phyloP scores from a whole-genome alignment of 2,329 filamentous ascomycete genomes.

The Dothidotthia symphoricarpi region DNA sequence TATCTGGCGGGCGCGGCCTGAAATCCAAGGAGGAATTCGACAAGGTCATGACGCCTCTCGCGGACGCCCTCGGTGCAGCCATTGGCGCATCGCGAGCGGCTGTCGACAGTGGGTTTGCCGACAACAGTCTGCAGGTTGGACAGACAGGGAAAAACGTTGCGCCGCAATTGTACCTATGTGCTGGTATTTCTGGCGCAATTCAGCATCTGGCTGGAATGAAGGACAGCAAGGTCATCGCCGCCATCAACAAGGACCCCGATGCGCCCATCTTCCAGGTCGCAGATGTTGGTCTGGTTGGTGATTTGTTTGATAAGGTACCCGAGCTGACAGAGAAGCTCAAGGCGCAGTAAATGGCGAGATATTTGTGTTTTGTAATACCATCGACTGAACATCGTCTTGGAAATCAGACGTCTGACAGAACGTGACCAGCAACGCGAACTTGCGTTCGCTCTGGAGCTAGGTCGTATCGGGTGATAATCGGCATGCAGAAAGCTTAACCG shows the following conservation, averaged over 20 bases:
- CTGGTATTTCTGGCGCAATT: slow-evolving; percentile 94
- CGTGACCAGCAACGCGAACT: too few species aligned
- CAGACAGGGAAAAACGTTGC: slow-evolving; percentile 99
- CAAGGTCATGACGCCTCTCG: slow-evolving; percentile 83
- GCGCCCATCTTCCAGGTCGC: slow-evolving; percentile 98
- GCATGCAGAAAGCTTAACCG: too few species aligned
- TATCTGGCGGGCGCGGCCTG: slow-evolving; percentile 88
- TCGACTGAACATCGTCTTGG: too few species aligned
- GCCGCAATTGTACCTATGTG: slow-evolving; percentile 90
- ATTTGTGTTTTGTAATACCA: slow-evolving; percentile 11
- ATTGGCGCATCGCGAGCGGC: slow-evolving; percentile 93
- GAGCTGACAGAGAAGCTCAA: slow-evolving; percentile 96
- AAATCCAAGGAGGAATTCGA: slow-evolving; percentile 99
- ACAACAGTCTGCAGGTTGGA: slow-evolving; percentile 97
- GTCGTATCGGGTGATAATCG: too few species aligned
- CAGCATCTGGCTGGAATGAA: slow-evolving; percentile 99
- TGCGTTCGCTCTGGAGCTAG: too few species aligned
- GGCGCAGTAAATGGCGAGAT: slow-evolving; percentile 30
- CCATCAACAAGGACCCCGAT: slow-evolving; percentile 96
- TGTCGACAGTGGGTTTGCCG: slow-evolving; percentile 94
- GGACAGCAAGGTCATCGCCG: slow-evolving; percentile 98
- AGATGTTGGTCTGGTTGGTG: slow-evolving; percentile 91
- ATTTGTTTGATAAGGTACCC: slow-evolving; percentile 92
- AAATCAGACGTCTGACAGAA: too few species aligned
- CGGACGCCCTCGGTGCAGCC: slow-evolving; percentile 89